phyloP scores from a whole-genome alignment of 139 green algal species.

The Tetradesmus obliquus region DNA sequence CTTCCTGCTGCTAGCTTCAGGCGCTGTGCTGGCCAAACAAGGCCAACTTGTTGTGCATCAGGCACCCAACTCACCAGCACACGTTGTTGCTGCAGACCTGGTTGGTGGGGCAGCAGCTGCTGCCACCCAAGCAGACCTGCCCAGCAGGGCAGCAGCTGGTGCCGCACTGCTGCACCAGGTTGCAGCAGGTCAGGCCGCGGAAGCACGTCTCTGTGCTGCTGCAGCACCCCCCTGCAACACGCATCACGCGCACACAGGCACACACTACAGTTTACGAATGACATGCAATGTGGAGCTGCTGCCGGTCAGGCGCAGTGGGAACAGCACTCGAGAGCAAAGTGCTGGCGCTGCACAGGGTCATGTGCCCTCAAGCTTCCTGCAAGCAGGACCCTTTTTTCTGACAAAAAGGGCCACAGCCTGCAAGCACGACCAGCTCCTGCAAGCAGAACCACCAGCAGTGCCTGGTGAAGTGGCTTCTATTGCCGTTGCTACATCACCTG shows the following conservation, averaged over 20 bases:
- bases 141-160: slow-evolving; percentile 7
- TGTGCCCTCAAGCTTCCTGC: too few species aligned
- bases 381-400: too few species aligned
- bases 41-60: too few species aligned
- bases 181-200: slow-evolving; percentile 17
- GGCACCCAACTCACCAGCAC: slow-evolving; percentile 13
- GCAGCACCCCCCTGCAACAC: slow-evolving; percentile 4
- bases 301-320: too few species aligned
- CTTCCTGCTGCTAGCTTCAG: too few species aligned
- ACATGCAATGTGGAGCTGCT: too few species aligned
- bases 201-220: slow-evolving; percentile 9
- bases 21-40: too few species aligned
- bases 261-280: neutral
- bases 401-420: too few species aligned
- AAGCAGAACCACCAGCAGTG: neutral
- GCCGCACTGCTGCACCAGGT: slow-evolving; percentile 25
- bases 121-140: slow-evolving; percentile 8
- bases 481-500: neutral
- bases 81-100: neutral
- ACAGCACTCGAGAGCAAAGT: too few species aligned
- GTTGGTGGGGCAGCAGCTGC: neutral
- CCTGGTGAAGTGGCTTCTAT: neutral
- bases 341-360: too few species aligned
- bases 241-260: neutral
- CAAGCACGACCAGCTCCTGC: too few species aligned